phyloP scores from a whole-genome alignment of 1,284 basidiomycete species.

The Ceratobasidium theobromae region DNA sequence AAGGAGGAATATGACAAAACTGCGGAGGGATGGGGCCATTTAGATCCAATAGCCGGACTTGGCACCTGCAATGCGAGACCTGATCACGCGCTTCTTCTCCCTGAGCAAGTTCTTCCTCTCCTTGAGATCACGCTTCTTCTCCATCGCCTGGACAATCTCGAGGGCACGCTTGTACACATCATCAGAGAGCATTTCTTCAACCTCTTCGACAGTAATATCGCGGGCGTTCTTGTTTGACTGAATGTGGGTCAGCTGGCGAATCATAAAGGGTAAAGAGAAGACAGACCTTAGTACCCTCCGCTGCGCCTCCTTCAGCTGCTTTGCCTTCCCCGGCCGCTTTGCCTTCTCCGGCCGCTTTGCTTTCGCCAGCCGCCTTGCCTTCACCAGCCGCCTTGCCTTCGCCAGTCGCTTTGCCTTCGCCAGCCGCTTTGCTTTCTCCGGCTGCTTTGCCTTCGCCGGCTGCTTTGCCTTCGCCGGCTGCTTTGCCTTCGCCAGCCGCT shows the following conservation, averaged over 20 bases:
- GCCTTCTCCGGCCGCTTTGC: too few species aligned
- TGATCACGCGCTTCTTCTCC: conserved; percentile 33
- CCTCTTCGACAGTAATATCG: conserved; percentile 13
- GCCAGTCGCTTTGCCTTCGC: conserved; percentile 5
- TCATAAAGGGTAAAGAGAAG: not conserved
- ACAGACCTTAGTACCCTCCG: too few species aligned
- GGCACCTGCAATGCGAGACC: conserved; percentile 32
- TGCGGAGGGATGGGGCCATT: not conserved
- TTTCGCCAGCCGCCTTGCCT: too few species aligned
- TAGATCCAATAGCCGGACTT: conserved; percentile 35
- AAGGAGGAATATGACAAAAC: not conserved
- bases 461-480: too few species aligned
- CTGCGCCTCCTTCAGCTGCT: too few species aligned
- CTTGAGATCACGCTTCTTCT: conserved; percentile 31
- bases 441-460: too few species aligned
- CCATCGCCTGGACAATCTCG: not conserved
- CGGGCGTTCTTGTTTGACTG: conserved; percentile 15
- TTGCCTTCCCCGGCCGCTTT: too few species aligned
- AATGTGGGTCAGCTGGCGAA: not conserved
- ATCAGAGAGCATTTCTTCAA: conserved; percentile 18
- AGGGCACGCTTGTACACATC: conserved; percentile 28
- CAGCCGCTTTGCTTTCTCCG: not conserved
- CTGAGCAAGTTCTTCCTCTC: too few species aligned
- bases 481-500: too few species aligned
- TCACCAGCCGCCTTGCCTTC: conserved; percentile 1